phyloP scores from a whole-genome alignment of 352 stramenopile genomes.

The Globisporangium camurandrum region DNA sequence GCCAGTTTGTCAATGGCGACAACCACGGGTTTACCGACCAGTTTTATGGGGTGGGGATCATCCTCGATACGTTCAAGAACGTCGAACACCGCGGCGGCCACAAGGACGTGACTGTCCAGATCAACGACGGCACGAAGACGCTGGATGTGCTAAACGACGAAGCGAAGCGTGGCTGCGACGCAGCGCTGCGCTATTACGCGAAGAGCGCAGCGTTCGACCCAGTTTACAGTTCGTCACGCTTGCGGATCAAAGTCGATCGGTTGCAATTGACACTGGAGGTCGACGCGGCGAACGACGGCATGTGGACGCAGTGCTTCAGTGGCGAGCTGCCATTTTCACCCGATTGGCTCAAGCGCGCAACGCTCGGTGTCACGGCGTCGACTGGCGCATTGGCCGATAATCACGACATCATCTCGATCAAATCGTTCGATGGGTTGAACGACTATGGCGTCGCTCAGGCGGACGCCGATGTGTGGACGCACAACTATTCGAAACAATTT shows the following conservation, averaged over 20 bases:
- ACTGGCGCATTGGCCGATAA: slow-evolving; percentile 77
- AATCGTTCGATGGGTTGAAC: slow-evolving; percentile 52
- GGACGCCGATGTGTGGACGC: slow-evolving; percentile 66
- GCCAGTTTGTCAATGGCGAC: slow-evolving; percentile 40
- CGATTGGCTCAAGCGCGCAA: slow-evolving; percentile 60
- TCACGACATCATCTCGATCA: slow-evolving; percentile 68
- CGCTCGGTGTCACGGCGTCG: slow-evolving; percentile 64
- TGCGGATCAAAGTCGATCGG: slow-evolving; percentile 56
- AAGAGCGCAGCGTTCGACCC: slow-evolving; percentile 62
- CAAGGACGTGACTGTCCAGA: slow-evolving; percentile 74
- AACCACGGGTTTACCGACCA: slow-evolving; percentile 74
- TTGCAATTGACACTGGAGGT: slow-evolving; percentile 51
- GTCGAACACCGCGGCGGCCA: slow-evolving; percentile 68
- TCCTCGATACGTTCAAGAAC: slow-evolving; percentile 79
- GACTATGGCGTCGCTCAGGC: slow-evolving; percentile 43
- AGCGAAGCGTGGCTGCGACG: slow-evolving; percentile 66
- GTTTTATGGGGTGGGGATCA: slow-evolving; percentile 61
- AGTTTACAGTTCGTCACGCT: slow-evolving; percentile 57
- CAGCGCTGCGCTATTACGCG: slow-evolving; percentile 70
- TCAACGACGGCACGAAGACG: slow-evolving; percentile 71
- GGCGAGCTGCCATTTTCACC: slow-evolving; percentile 50
- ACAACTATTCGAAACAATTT: slow-evolving; percentile 86
- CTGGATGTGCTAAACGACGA: slow-evolving; percentile 63
- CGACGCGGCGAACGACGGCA: slow-evolving; percentile 41
- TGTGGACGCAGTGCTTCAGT: slow-evolving; percentile 62